Conservation (phyloP, 306 rosid genomes). For the Casuarina glauca region DNA sequence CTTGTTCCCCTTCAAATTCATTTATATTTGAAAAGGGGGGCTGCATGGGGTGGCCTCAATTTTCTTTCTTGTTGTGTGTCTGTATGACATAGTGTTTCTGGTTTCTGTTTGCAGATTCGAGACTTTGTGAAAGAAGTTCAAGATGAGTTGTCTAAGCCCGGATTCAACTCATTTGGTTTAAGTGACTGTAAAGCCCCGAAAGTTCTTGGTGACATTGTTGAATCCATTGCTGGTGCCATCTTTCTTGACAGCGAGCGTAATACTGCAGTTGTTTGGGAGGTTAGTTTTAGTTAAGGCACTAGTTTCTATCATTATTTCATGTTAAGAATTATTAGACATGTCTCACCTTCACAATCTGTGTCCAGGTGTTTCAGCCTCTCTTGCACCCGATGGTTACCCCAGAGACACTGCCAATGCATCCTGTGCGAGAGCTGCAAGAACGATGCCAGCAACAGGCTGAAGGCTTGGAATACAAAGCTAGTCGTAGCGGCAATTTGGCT, state of each 20-base stretch:
- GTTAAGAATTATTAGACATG: conserved; percentile 5
- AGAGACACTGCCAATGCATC: conserved; percentile 99
- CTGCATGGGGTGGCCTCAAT: neutral
- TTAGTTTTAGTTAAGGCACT: conserved; percentile 18
- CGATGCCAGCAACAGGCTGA: conserved; percentile 99
- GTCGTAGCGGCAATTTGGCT: conserved; percentile 86
- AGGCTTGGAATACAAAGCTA: conserved; percentile 92
- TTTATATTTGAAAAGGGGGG: conserved; percentile 8
- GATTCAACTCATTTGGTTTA: conserved; percentile 94
- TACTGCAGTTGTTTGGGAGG: conserved; percentile 84
- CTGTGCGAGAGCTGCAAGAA: conserved; percentile 99
- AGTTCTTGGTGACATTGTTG: conserved; percentile 98
- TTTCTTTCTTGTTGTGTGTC: conserved; percentile 13
- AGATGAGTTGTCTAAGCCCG: conserved; percentile 77
- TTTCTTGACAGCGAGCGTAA: conserved; percentile 85
- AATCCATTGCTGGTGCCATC: conserved; percentile 96
- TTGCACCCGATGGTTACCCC: conserved; percentile 99
- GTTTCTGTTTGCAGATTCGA: conserved; percentile 59
- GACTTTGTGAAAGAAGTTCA: conserved; percentile 96
- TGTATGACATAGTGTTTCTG: conserved; percentile 26
- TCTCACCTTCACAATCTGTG: conserved; percentile 15
- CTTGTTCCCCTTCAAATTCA: conserved; percentile 1
- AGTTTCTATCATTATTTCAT: conserved; percentile 14
- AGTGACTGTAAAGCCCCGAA: conserved; percentile 99
- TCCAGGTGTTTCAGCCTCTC: conserved; percentile 88